Evolutionary conservation across 176 grass and related monocot species (phyloP), one percentile per base, ranked within the genome.

Genomic region (Hordeum vulgare): DNA sequence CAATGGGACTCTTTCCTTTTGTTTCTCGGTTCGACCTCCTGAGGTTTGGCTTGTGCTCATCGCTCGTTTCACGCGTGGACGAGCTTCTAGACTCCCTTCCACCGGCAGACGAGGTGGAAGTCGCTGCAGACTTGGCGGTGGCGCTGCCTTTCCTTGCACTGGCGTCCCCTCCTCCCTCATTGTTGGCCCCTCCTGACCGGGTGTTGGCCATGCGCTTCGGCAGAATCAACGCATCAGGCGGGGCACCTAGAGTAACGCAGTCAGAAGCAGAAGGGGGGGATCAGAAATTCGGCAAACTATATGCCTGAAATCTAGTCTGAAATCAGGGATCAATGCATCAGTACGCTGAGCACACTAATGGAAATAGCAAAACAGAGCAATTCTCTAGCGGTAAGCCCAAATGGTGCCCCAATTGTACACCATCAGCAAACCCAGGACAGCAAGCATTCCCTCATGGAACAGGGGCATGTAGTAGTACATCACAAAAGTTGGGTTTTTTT

Each of bases 11-110:
- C 31, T 87, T 90, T 66, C 68, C 53, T 40, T 83, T 87, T 71
- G 68, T 87, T 83, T 91, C 88, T 39, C 94, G 76, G 56, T 27
- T 85, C 3, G 94, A 93, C 91, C 94, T 90, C 92, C 91, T 96
- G 72, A 96, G 85, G 56, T 41, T 86, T 33, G 84, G 77, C 9
- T 63, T 28, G 42, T 62, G 68, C 12, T 17, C n/a, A 9, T 25
- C 18, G 42, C 66, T 33, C 26, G 73, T 20, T 20, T 79, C 59
- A 11, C 6, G 65, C 0, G 31, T 37, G 0, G 77, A 60, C 21
- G 65, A 63, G 62, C 47, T 83, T 53, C 84, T 77, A 7, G 74
- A 86, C 78, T 85, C 83, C 61, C 58, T 88, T n/a, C 25, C 85
- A 67, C n/a, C 33, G 24, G 85, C 8, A 40, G 61, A 80, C 11